Base-by-base conservation (phyloP, 2,329 filamentous ascomycete genomes). In the Coleophoma eucalyptorum region DNA sequence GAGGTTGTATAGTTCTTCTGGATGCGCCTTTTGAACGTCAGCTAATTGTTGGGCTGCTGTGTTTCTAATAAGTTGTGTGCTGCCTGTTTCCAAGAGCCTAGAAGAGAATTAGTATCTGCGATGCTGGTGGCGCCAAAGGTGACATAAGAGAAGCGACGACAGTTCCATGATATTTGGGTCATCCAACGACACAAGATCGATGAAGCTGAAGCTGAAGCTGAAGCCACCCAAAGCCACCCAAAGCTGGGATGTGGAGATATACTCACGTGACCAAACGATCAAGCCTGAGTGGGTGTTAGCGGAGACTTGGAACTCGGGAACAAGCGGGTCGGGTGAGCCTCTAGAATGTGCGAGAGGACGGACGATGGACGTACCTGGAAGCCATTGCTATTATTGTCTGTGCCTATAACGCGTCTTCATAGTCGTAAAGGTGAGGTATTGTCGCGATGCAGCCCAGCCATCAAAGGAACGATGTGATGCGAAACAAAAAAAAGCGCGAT, bases 1-100 rank as follows among this genome's bases (percentile, higher is more conserved):
- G 6, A 99, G 80, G 66, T 97, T 97, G 72, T 97, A 97, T 1
- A 99, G 77, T 69, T 99, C 95, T 72, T 99, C 93, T 0, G 94
- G 94, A 63, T 97, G 94, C 69, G 94, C 89, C 68, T 97, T 97
- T 72, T 99, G 95, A 70, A 96, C 94, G 72, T 99, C 94, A 55
- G 92, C 94, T 56, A 99, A 80, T 72, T 99, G 94, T 66, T 95
- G 91, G 55, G 96, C 94, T 55, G 94, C 95, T 56, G 94, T 99
- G 66, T 97, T 96, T 60, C 95, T 87, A 67, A 99, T 97, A 59
- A 99, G 79, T 67, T 88, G 87, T 54, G 94, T 99, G 73, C 93
- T 97, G 62, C 94, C 94, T 51, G 94, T 97, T 79, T 99, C 94
- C 62, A 99, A 85, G 67, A 99, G 84, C 58, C 92, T 96, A 69